Conservation (phyloP, 306 rosid genomes). For the Gastrolobium bilobum region DNA sequence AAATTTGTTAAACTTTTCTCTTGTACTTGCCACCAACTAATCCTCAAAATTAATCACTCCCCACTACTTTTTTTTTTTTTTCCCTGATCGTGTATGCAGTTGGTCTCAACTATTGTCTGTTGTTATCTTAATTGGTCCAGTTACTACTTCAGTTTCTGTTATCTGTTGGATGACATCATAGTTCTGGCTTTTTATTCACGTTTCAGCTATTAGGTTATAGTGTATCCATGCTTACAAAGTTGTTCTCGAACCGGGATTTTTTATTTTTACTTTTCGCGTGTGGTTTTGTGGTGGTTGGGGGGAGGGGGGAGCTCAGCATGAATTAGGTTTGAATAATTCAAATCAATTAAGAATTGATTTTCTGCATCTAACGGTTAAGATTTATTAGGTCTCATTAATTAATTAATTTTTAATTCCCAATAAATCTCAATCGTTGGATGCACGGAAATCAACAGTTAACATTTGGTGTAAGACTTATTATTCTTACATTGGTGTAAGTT, state of each 20-base stretch:
- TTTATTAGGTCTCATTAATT: no score
- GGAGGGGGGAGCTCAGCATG: background rate
- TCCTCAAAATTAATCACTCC: background rate
- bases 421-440: no score
- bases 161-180: constrained; percentile 9
- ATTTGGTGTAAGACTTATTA: no score
- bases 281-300: background rate
- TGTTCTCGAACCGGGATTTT: background rate
- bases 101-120: background rate
- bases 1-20: background rate
- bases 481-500: no score
- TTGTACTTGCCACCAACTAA: background rate
- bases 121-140: background rate
- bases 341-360: background rate
- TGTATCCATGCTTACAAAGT: background rate
- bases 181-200: background rate
- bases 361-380: no score
- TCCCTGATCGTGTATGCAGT: background rate
- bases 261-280: background rate
- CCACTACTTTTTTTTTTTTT: background rate
- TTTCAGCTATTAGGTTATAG: background rate
- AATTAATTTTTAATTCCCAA: no score
- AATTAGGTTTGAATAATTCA: constrained; percentile 7
- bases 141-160: background rate
- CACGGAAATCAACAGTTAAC: no score